Evolutionary conservation across 2,329 filamentous ascomycete genomes (phyloP).

Genomic region (Chlorencoelia australis): DNA sequence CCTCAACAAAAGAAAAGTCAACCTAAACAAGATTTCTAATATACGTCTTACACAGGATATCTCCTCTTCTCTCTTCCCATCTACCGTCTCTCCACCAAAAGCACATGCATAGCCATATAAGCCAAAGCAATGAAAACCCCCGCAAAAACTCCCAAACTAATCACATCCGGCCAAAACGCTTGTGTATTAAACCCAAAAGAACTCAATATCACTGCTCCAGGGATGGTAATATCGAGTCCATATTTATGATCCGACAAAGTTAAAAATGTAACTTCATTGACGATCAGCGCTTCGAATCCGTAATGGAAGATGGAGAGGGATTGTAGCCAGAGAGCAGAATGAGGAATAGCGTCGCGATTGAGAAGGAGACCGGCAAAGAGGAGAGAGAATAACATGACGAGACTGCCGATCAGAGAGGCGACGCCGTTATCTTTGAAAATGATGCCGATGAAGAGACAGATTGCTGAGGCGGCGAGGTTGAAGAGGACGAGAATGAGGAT

Average conservation of each 20-base stretch:
- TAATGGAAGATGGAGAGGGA: constrained; percentile 96
- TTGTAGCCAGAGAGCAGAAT: constrained; percentile 81
- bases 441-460: constrained; percentile 94
- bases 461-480: constrained; percentile 86
- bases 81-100: constrained; percentile 81
- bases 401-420: constrained; percentile 83
- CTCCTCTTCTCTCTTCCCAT: no score
- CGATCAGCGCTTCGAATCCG: constrained; percentile 89
- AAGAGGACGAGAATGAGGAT: constrained; percentile 88
- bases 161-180: constrained; percentile 75
- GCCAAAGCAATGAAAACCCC: constrained; percentile 77
- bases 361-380: constrained; percentile 89
- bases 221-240: constrained; percentile 90
- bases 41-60: no score
- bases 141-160: constrained; percentile 73
- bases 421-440: constrained; percentile 86
- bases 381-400: constrained; percentile 96
- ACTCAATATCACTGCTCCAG: constrained; percentile 85
- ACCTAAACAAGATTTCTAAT: no score
- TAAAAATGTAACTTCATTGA: constrained; percentile 89
- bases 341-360: constrained; percentile 88
- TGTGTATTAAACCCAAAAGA: constrained; percentile 89
- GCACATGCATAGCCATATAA: constrained; percentile 84
- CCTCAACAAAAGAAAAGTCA: no score
- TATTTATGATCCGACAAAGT: constrained; percentile 91